phyloP scores from a whole-genome alignment of 2,329 filamentous ascomycete species.

The Rhytidhysteron rufulum region DNA sequence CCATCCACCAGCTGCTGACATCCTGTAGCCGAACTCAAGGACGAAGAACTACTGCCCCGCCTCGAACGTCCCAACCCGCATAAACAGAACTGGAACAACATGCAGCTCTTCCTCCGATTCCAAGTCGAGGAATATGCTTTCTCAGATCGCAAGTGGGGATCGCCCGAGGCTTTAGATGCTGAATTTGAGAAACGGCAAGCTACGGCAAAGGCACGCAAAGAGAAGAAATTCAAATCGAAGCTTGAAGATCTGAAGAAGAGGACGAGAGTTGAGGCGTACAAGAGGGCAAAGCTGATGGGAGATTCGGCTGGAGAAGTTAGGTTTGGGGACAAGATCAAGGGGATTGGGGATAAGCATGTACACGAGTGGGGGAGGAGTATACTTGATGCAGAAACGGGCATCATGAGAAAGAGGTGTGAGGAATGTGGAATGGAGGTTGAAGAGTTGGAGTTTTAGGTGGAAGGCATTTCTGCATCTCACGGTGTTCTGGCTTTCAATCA shows the following conservation, averaged over 20 bases:
- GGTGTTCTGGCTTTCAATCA: no score
- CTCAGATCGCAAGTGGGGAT: conserved; percentile 80
- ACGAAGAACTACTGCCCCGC: conserved; percentile 80
- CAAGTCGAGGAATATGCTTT: conserved; percentile 96
- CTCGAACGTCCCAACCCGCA: conserved; percentile 89
- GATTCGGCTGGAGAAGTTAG: conserved; percentile 40
- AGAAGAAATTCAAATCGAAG: conserved; percentile 88
- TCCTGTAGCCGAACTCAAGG: conserved; percentile 73
- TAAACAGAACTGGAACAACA: conserved; percentile 94
- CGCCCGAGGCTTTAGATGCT: conserved; percentile 75
- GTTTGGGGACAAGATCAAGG: conserved; percentile 75
- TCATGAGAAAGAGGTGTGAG: conserved; percentile 71
- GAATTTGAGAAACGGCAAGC: conserved; percentile 78
- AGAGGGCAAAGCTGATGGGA: conserved; percentile 44
- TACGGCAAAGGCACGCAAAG: conserved; percentile 81
- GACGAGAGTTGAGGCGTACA: conserved; percentile 85
- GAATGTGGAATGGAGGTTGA: conserved; percentile 67
- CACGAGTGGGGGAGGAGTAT: conserved; percentile 75
- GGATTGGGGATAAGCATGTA: conserved; percentile 65
- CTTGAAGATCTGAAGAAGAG: conserved; percentile 87
- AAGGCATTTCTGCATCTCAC: no score
- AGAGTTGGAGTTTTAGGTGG: conserved; percentile 59
- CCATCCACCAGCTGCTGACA: no score
- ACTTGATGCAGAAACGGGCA: conserved; percentile 61
- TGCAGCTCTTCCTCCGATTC: conserved; percentile 93